Evolutionary conservation across 768 basidiomycete genomes (phyloP).

Genomic region (Pholiota molesta): DNA sequence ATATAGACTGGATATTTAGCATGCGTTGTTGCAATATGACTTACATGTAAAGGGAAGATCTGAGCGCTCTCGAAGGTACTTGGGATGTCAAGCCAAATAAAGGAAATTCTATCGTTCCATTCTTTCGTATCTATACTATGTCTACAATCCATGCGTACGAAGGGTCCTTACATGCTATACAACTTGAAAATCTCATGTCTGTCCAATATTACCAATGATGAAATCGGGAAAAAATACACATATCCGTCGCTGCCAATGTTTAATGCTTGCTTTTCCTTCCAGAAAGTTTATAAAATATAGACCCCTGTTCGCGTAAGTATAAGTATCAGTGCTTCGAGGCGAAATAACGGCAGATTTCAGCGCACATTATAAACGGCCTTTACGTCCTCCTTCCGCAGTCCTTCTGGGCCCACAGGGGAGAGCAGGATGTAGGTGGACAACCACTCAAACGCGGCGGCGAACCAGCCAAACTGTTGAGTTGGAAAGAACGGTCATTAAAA

Average conservation of each 20-base stretch:
- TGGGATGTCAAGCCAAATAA: neutral
- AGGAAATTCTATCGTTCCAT: neutral
- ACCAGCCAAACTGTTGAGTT: conserved; percentile 42
- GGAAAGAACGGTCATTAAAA: neutral
- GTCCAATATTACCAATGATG: neutral
- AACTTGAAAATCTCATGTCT: neutral
- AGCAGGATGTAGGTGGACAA: conserved; percentile 40
- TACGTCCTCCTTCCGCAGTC: conserved; percentile 42
- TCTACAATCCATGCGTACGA: too few relatives aligned
- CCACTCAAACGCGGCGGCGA: conserved; percentile 45
- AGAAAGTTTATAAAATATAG: conserved; percentile 38
- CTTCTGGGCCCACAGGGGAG: conserved; percentile 36
- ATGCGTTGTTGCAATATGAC: too few relatives aligned
- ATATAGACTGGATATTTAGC: too few relatives aligned
- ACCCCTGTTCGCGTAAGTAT: conserved; percentile 25
- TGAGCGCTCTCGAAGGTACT: too few relatives aligned
- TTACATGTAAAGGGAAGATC: too few relatives aligned
- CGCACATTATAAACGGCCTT: conserved; percentile 42
- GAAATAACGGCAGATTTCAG: neutral
- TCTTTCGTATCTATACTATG: neutral
- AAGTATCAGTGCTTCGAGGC: neutral
- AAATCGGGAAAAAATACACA: neutral
- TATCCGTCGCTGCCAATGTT: neutral
- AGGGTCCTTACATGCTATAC: neutral
- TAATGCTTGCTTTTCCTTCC: conserved; percentile 24